phyloP scores from a whole-genome alignment of 176 grass and related monocot genomes.

The Melocanna baccifera region DNA sequence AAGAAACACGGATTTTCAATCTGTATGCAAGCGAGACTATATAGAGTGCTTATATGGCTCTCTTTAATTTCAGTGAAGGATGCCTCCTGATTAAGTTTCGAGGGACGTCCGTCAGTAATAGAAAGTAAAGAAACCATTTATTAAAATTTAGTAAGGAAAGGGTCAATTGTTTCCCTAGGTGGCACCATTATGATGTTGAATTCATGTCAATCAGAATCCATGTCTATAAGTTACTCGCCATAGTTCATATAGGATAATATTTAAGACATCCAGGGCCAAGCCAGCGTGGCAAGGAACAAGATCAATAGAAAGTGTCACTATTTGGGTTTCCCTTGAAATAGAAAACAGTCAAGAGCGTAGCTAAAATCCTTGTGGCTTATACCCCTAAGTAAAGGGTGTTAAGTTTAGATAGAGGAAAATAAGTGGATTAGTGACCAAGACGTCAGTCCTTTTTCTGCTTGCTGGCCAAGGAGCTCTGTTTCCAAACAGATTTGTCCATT shows the following conservation, averaged over 20 bases:
- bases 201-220: background rate
- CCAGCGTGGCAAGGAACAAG: background rate
- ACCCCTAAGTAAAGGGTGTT: background rate
- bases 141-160: background rate
- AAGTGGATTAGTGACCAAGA: too few relatives aligned
- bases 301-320: background rate
- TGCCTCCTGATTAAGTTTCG: conserved; percentile 20
- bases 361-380: background rate
- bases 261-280: background rate
- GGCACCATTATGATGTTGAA: conserved; percentile 16
- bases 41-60: conserved; percentile 14
- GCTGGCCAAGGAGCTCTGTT: too few relatives aligned
- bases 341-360: background rate
- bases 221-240: background rate
- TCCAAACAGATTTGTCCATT: too few relatives aligned
- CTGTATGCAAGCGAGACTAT: background rate
- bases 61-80: background rate
- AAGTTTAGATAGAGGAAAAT: too few relatives aligned
- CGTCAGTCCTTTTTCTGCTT: too few relatives aligned
- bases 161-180: background rate
- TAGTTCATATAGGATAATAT: background rate
- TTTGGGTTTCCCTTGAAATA: background rate
- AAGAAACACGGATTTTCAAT: conserved; percentile 5
- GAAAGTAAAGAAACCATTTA: background rate
- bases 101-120: background rate